Evolutionary conservation across 805 yeast species (phyloP).

Genomic region (Suhomyces xylopsoci): DNA sequence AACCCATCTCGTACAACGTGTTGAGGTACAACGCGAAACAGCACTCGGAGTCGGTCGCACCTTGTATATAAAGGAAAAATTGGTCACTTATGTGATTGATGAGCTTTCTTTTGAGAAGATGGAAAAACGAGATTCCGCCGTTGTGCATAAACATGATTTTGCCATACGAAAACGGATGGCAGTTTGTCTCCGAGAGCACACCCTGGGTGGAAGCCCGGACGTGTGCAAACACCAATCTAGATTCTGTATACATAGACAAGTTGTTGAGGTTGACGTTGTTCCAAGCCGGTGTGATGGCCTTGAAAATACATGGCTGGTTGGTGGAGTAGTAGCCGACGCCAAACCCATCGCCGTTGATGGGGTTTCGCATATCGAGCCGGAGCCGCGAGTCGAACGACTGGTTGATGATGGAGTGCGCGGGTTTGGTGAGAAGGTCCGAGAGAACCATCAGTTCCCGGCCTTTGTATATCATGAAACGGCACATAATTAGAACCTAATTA

Average conservation of each 20-base stretch:
- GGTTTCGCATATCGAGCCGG: conserved; percentile 82
- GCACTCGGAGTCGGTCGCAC: conserved; percentile 95
- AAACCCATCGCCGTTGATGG: conserved; percentile 97
- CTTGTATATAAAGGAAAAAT: conserved; percentile 79
- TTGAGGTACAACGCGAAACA: conserved; percentile 87
- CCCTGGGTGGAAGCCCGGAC: conserved; percentile 97
- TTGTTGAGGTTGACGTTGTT: conserved; percentile 87
- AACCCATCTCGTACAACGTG: conserved; percentile 70
- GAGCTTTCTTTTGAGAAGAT: conserved; percentile 66
- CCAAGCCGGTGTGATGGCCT: conserved; percentile 98
- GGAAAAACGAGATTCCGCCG: conserved; percentile 80
- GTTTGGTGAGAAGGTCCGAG: conserved; percentile 84
- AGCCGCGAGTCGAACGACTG: conserved; percentile 91
- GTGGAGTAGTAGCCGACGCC: conserved; percentile 86
- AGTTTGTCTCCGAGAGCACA: conserved; percentile 88
- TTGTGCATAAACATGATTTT: conserved; percentile 95
- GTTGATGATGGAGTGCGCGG: conserved; percentile 95
- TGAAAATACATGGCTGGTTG: conserved; percentile 84
- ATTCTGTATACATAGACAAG: conserved; percentile 82
- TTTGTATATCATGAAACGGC: conserved; percentile 87
- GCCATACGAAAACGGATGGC: conserved; percentile 92
- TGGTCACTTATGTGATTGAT: conserved; percentile 74
- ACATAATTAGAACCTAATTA: too few relatives aligned
- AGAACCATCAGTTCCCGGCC: conserved; percentile 86
- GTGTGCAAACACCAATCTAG: conserved; percentile 85